phyloP scores from a whole-genome alignment of 805 yeast genomes.

The Lipomyces starkeyi region DNA sequence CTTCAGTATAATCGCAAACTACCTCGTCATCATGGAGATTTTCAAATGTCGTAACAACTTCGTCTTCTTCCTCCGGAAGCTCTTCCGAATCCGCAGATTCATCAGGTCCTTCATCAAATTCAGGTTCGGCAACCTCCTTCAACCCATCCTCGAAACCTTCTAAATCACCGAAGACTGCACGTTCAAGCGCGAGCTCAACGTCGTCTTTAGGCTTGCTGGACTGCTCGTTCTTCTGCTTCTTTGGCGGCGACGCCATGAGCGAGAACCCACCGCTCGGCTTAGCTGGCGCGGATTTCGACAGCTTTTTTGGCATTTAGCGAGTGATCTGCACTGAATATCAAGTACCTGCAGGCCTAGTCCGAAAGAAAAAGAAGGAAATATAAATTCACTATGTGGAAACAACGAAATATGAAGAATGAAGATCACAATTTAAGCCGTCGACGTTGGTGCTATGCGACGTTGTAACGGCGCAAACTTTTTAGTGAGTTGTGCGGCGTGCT shows the following conservation, averaged over 20 bases:
- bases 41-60: constrained; percentile 25
- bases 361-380: background rate
- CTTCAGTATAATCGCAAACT: background rate
- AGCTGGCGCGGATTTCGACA: constrained; percentile 22
- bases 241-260: constrained; percentile 18
- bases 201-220: constrained; percentile 61
- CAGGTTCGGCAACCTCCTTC: constrained; percentile 52
- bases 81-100: constrained; percentile 20
- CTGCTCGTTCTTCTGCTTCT: constrained; percentile 13
- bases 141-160: constrained; percentile 73
- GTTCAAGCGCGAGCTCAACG: constrained; percentile 81
- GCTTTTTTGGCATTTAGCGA: constrained; percentile 13
- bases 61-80: constrained; percentile 22
- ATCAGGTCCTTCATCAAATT: constrained; percentile 17
- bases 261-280: constrained; percentile 18
- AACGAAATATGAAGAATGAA: background rate
- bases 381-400: background rate
- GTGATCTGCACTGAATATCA: background rate
- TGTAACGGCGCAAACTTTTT: background rate
- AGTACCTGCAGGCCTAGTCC: background rate
- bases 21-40: constrained; percentile 34
- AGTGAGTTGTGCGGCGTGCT: background rate
- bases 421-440: background rate
- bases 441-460: background rate
- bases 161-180: constrained; percentile 86